Conservation (phyloP, 2,329 filamentous ascomycete species). For the Penicillium sp. region DNA sequence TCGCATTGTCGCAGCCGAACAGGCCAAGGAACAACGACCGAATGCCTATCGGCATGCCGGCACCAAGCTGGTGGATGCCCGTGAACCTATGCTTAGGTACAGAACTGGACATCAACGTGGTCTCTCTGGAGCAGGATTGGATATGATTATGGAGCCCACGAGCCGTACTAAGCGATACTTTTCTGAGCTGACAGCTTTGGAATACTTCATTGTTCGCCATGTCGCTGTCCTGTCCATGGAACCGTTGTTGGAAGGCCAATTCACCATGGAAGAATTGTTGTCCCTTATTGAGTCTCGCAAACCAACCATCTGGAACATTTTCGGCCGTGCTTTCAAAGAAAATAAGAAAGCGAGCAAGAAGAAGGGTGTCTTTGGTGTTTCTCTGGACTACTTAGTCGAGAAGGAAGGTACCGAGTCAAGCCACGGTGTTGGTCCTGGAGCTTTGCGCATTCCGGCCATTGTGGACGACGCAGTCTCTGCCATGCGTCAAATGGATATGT, state of each 20-base stretch:
- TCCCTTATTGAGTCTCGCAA: conserved; percentile 91
- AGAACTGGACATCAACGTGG: conserved; percentile 68
- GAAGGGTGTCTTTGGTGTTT: conserved; percentile 90
- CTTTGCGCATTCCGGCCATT: conserved; percentile 85
- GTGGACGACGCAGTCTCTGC: conserved; percentile 92
- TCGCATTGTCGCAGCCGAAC: conserved; percentile 90
- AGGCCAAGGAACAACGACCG: conserved; percentile 84
- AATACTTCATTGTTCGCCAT: conserved; percentile 96
- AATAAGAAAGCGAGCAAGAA: conserved; percentile 70
- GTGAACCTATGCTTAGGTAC: conserved; percentile 62
- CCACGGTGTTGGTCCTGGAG: conserved; percentile 88
- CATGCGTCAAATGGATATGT: conserved; percentile 99
- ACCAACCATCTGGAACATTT: conserved; percentile 95
- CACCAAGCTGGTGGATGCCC: conserved; percentile 62
- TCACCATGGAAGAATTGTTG: conserved; percentile 89
- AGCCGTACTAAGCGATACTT: conserved; percentile 77
- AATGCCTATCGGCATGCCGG: conserved; percentile 75
- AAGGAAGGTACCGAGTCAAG: conserved; percentile 96
- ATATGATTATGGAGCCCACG: conserved; percentile 52
- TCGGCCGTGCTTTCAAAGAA: conserved; percentile 92
- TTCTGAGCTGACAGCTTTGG: conserved; percentile 88
- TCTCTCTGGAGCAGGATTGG: conserved; percentile 56
- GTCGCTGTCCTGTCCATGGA: conserved; percentile 94
- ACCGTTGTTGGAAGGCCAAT: conserved; percentile 82
- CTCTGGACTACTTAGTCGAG: conserved; percentile 83